Base-by-base conservation (phyloP, 768 basidiomycete genomes). In the Coprinopsis strossmayeri region DNA sequence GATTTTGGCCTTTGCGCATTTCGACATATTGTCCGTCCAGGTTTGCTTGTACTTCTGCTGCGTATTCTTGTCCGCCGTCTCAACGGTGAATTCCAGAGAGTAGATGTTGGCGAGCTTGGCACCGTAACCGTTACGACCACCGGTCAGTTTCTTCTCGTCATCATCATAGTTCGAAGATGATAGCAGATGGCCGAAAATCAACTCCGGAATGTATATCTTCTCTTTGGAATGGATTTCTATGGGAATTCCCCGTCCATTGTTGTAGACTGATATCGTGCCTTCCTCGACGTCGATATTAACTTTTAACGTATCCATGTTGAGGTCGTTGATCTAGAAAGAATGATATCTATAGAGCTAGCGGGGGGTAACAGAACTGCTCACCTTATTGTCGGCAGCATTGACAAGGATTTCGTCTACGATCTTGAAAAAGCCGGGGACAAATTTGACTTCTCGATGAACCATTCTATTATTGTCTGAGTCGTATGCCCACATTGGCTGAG, bases 381-480 rank as follows among this genome's bases (percentile, higher is more conserved):
- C 95, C 84, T 99, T 99, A 70, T 98, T 96, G 64, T 99, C 96
- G 2, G 96, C 96, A 18, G 96, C 96, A 65, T 99, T 99, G 58
- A 99, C 96, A 2, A 99, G 73, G 59, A 99, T 99, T 69, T 99
- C 96, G 60, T 99, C 96, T 12, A 99, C 86, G 59, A 99, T 99
- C 76, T 99, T 99, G 79, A 94, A 93, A 66, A 99, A 95, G 46
- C 94, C 96, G 0, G 96, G 96, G 1, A 97, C 94, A 61, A 86
- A 99, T 58, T 81, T 89, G 54, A 86, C 87, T 41, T 83, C 92
- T 59, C 85, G 77, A 58, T 81, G 67, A 1, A 81, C 81, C 84
- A 99, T 92, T 24, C 83, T 84, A 59, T 91, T 93, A 32, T 70
- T 79, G 28, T 83, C 84, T 1, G 79, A 72, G 63, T 98, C 92